Percentiles rank a stretch among this genome's conserved stretches.
phyloP scores from a whole-genome alignment of 345 rosid species.

The Anacardium occidentale region DNA sequence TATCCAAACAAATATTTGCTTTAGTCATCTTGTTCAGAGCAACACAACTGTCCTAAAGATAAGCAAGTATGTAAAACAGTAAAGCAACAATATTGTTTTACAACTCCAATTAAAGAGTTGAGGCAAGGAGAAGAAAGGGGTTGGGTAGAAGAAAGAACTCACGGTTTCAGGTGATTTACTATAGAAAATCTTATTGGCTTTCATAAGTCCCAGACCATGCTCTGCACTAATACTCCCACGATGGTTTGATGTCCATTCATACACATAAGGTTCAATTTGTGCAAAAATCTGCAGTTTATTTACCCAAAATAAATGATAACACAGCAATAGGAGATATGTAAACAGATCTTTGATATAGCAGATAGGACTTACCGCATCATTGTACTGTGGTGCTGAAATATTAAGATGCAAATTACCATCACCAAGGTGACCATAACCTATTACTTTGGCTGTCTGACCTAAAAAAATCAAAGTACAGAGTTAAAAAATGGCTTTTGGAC shows the following conservation, averaged over 20 bases:
- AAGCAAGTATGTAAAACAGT: constrained; percentile 2
- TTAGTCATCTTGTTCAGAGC: constrained; percentile 14
- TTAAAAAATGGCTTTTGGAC: constrained; percentile 3
- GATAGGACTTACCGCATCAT: constrained; percentile 51
- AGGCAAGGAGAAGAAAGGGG: not conserved
- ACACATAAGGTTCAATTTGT: constrained; percentile 81
- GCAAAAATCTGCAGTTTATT: constrained; percentile 58
- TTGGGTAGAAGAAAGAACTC: constrained; percentile 19
- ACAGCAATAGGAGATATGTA: not conserved
- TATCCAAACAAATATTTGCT: constrained; percentile 23
- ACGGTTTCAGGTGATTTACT: constrained; percentile 81
- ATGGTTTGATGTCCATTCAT: constrained; percentile 90
- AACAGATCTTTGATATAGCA: constrained; percentile 1
- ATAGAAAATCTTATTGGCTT: constrained; percentile 76
- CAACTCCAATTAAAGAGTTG: not conserved
- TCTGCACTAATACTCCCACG: constrained; percentile 96
- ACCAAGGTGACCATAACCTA: constrained; percentile 94
- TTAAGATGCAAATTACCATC: constrained; percentile 94
- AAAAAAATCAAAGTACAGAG: constrained; percentile 21
- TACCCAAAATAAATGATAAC: not conserved
- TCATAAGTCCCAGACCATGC: constrained; percentile 96
- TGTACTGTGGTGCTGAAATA: constrained; percentile 63
- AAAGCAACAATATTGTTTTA: constrained; percentile 5
- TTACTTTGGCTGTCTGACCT: constrained; percentile 72
- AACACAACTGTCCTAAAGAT: not conserved